Conservation (phyloP, 1,284 basidiomycete species). For the Tilletia setariae region DNA sequence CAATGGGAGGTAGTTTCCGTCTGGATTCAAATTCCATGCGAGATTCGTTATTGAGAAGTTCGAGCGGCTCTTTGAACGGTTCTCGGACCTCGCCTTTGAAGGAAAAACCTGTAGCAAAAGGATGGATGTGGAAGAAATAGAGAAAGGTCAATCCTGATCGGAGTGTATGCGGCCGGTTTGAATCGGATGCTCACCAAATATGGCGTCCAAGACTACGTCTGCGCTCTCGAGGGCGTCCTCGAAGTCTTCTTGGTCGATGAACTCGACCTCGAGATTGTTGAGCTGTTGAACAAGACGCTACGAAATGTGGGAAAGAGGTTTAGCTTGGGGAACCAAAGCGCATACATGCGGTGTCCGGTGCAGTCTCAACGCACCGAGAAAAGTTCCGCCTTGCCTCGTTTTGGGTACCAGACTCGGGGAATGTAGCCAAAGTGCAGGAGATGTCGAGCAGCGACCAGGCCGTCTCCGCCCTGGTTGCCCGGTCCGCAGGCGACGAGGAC, state of each 20-base stretch:
- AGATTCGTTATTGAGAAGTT: constrained; percentile 60
- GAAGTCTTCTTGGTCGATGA: constrained; percentile 59
- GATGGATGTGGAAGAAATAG: background rate
- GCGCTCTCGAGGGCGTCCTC: constrained; percentile 62
- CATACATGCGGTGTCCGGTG: constrained; percentile 4
- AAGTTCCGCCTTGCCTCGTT: constrained; percentile 44
- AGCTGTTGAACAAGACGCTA: constrained; percentile 81
- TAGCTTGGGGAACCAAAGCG: background rate
- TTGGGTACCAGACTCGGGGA: constrained; percentile 48
- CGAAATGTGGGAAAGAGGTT: background rate
- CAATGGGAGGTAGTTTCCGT: constrained; percentile 34
- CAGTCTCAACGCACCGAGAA: constrained; percentile 25
- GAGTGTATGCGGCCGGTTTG: background rate
- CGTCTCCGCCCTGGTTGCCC: constrained; percentile 82
- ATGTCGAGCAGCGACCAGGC: constrained; percentile 91
- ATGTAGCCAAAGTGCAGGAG: constrained; percentile 58
- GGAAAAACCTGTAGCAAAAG: constrained; percentile 68
- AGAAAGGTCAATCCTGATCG: background rate
- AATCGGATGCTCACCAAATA: constrained; percentile 65
- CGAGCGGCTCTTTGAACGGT: constrained; percentile 77
- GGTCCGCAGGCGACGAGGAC: constrained; percentile 94
- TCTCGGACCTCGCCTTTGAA: constrained; percentile 74
- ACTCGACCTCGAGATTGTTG: constrained; percentile 74
- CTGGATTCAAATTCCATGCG: constrained; percentile 41
- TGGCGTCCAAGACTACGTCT: constrained; percentile 87